Conservation (phyloP, 257 asterid genomes). For the Marsdenia floribunda region DNA sequence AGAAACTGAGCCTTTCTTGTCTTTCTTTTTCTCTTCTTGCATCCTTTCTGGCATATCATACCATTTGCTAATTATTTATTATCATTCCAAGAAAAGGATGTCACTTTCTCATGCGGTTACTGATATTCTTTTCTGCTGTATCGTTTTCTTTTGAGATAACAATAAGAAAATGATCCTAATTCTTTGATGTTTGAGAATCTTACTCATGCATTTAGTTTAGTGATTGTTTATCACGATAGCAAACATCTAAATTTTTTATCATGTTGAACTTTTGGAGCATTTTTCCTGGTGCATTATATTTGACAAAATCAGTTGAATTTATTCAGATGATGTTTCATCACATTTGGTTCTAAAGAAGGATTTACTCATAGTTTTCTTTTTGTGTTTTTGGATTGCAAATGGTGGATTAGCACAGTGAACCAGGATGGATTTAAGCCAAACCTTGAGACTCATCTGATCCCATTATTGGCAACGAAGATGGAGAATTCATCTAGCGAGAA, state of each 20-base stretch:
- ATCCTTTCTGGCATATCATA: neutral
- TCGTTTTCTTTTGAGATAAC: too few relatives aligned
- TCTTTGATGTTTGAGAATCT: neutral
- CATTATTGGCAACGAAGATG: constrained; percentile 67
- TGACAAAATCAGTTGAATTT: too few relatives aligned
- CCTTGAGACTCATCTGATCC: constrained; percentile 89
- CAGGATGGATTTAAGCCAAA: constrained; percentile 97
- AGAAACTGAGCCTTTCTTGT: neutral
- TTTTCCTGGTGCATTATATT: neutral
- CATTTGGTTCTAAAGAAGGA: neutral
- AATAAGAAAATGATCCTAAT: neutral
- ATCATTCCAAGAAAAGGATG: neutral
- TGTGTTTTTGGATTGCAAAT: constrained; percentile 28
- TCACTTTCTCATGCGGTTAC: neutral
- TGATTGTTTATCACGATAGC: neutral
- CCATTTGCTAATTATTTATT: neutral
- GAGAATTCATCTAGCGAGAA: constrained; percentile 47
- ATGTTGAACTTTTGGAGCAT: neutral
- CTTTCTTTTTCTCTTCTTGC: too few relatives aligned
- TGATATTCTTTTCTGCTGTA: neutral
- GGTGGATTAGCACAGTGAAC: constrained; percentile 70
- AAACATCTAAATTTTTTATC: neutral
- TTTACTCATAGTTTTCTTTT: constrained; percentile 4
- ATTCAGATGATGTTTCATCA: neutral
- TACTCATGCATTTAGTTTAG: neutral